phyloP scores from a whole-genome alignment of 1,139 yeast genomes.

The Debaryomyces nepalensis region DNA sequence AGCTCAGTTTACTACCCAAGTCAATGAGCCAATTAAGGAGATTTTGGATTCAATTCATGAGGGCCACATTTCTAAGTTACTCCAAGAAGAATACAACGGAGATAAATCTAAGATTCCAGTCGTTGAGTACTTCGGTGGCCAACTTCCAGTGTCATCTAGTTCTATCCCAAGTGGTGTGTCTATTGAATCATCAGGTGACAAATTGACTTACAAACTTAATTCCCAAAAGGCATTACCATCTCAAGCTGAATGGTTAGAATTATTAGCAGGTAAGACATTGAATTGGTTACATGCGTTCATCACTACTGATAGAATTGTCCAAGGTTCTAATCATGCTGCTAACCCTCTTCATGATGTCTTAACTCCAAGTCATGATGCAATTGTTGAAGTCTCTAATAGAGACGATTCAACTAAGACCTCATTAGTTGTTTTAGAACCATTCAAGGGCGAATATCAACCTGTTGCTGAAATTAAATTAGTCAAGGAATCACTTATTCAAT shows the following conservation, averaged over 20 bases:
- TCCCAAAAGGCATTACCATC: slow-evolving; percentile 44
- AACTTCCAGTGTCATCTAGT: slow-evolving; percentile 42
- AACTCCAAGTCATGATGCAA: slow-evolving; percentile 68
- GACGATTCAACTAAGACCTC: slow-evolving; percentile 57
- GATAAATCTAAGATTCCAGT: slow-evolving; percentile 77
- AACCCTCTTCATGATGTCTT: slow-evolving; percentile 83
- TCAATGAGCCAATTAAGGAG: slow-evolving; percentile 89
- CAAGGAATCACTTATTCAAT: slow-evolving; percentile 56
- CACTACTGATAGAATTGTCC: slow-evolving; percentile 78
- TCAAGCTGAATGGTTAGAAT: slow-evolving; percentile 69
- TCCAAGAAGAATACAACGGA: slow-evolving; percentile 70
- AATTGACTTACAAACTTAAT: slow-evolving; percentile 42
- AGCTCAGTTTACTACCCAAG: slow-evolving; percentile 85
- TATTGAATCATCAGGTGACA: slow-evolving; percentile 39
- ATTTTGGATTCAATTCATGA: slow-evolving; percentile 88
- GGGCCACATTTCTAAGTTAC: slow-evolving; percentile 77
- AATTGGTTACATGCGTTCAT: slow-evolving; percentile 94
- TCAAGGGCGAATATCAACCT: slow-evolving; percentile 72
- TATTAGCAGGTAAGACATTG: slow-evolving; percentile 77
- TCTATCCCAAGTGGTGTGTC: slow-evolving; percentile 37
- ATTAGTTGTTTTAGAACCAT: slow-evolving; percentile 68
- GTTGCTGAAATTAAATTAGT: slow-evolving; percentile 66
- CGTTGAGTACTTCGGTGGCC: slow-evolving; percentile 88
- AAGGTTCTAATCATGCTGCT: slow-evolving; percentile 75
- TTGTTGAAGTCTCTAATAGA: slow-evolving; percentile 64